Evolutionary conservation across 352 stramenopile genomes (phyloP), one percentile per base, ranked within the genome.

Genomic region (Phytophthora podocarpi): DNA sequence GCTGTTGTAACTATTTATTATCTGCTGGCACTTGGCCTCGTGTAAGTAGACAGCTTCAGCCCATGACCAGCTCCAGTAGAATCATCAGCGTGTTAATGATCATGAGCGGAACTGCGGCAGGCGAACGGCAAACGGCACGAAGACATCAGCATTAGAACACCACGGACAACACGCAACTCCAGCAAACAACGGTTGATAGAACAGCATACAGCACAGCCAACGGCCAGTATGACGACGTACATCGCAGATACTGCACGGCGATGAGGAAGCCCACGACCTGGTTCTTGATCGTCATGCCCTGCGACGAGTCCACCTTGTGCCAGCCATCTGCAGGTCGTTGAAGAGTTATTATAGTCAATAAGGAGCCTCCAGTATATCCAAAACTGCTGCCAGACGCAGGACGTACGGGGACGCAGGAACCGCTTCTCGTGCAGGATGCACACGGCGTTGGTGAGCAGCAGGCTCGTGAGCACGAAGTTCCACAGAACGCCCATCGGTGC

Each of bases 391-490:
- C 20, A 21, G 6, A 27, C 8, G 11, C 16, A 27, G 20, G 12
- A 85, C 80, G 57, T 82, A 94, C 87, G 88, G 47, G 80, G 76
- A 39, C 85, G 82, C 45, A 96, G 73, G 66, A 96, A 96, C 43
- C 87, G 80, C 78, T 93, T 93, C 58, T 96, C 87, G 54, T 96
- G 82, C 46, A 96, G 74, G 53, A 96, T 93, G 59, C 85, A 91
- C 49, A 96, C 78, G 27, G 84, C 84, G 67, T 96, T 96, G 6
- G 86, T 90, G 46, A 93, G 83, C 69, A 96, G 52, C 50, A 96
- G 65, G 35, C 85, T 95, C 67, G 87, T 87, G 28, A 94, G 82
- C 65, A 96, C 81, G 63, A 96, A 91, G 70, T 95, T 91, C 87
- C 87, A 96, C 51, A 96, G 69, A 42, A 92, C 84, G 45, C 86